A percentile compares a stretch with the other conserved stretches of the same genome.
phyloP scores from a whole-genome alignment of 176 grass and related monocot genomes.

The Oryza rufipogon region DNA sequence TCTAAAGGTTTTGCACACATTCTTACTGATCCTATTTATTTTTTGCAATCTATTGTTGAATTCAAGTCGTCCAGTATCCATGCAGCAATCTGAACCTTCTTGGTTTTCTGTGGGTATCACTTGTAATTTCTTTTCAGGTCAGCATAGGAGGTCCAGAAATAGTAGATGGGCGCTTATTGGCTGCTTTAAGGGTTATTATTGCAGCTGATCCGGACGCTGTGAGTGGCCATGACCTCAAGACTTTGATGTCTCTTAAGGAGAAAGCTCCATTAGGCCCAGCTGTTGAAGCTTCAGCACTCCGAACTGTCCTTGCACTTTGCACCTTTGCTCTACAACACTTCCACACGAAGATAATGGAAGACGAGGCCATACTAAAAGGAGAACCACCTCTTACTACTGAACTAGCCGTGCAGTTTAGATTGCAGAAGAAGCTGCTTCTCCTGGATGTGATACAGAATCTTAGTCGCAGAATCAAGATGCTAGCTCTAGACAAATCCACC shows the following conservation, averaged over 20 bases:
- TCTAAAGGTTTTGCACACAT: conserved; percentile 59
- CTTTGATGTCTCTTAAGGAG: conserved; percentile 63
- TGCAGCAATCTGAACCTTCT: background rate
- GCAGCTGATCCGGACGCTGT: conserved; percentile 53
- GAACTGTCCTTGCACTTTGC: conserved; percentile 76
- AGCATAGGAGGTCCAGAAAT: conserved; percentile 68
- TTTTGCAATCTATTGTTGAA: conserved; percentile 25
- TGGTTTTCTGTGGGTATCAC: background rate
- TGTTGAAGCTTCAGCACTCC: conserved; percentile 58
- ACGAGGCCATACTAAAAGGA: conserved; percentile 64
- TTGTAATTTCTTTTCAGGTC: conserved; percentile 53
- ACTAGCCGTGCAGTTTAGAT: conserved; percentile 78
- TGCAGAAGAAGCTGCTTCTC: conserved; percentile 87
- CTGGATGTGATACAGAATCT: conserved; percentile 81
- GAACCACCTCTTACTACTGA: conserved; percentile 54
- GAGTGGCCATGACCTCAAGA: conserved; percentile 52
- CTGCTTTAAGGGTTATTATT: conserved; percentile 73
- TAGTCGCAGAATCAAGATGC: conserved; percentile 67
- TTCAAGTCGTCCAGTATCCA: background rate
- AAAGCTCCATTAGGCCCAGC: conserved; percentile 56
- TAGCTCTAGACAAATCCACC: conserved; percentile 44
- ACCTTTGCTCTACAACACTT: conserved; percentile 82
- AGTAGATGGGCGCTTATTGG: conserved; percentile 83
- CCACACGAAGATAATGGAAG: conserved; percentile 95
- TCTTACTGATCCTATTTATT: background rate